Conservation (phyloP, 176 grass and related monocot species). For the Cenchrus fungigraminus region DNA sequence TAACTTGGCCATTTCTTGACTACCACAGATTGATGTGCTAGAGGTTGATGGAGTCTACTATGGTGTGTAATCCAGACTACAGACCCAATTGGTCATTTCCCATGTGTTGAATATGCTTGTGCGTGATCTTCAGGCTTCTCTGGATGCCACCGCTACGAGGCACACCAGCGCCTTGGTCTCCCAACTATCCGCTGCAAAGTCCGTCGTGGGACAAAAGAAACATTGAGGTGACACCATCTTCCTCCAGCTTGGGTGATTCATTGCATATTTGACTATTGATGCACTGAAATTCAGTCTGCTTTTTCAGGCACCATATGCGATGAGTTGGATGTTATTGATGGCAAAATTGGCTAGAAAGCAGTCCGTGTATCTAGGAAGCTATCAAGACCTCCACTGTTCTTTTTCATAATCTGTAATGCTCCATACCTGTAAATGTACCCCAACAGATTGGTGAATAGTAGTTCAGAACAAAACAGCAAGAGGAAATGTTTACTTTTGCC, state of each 20-base stretch:
- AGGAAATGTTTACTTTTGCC: not conserved
- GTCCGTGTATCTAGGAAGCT: slow-evolving; percentile 3
- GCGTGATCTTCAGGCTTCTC: slow-evolving; percentile 76
- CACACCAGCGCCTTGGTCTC: slow-evolving; percentile 87
- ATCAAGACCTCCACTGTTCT: not conserved
- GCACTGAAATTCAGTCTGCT: not conserved
- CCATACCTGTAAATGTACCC: slow-evolving; percentile 38
- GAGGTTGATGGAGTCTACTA: slow-evolving; percentile 92
- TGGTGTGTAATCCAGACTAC: slow-evolving; percentile 48
- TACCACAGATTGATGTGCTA: slow-evolving; percentile 86
- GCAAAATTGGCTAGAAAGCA: slow-evolving; percentile 11
- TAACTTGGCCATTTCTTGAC: slow-evolving; percentile 37
- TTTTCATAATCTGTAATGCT: slow-evolving; percentile 23
- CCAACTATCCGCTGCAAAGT: slow-evolving; percentile 92
- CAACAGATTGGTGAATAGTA: slow-evolving; percentile 9
- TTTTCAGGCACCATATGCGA: slow-evolving; percentile 81
- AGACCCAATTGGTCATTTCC: not conserved
- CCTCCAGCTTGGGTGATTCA: not conserved
- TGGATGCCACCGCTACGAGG: slow-evolving; percentile 92
- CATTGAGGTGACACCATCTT: slow-evolving; percentile 63
- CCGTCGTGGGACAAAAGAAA: slow-evolving; percentile 86
- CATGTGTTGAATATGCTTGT: slow-evolving; percentile 11
- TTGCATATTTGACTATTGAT: slow-evolving; percentile 2
- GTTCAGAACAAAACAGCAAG: not conserved
- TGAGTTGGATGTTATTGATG: slow-evolving; percentile 36